Conservation (phyloP, 345 rosid genomes). For the Arabidopsis suecica region DNA sequence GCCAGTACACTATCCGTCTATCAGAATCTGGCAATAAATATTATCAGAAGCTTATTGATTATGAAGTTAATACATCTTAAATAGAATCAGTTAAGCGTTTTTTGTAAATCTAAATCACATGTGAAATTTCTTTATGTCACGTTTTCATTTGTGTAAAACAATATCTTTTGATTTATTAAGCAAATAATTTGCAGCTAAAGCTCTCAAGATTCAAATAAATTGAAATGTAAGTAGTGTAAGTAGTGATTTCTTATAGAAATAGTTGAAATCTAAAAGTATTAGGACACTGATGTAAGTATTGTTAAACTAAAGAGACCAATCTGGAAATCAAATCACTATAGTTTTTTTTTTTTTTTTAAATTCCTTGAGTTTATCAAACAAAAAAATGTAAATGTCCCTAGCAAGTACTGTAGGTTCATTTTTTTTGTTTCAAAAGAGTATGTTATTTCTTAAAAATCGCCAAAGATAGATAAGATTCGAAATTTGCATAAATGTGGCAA, state of each 20-base stretch:
- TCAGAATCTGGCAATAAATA: conserved; percentile 6
- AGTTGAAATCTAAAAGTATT: neutral
- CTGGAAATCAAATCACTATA: neutral
- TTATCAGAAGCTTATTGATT: conserved; percentile 9
- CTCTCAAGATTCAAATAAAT: neutral
- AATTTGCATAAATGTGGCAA: neutral
- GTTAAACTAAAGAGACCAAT: neutral
- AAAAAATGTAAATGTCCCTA: too few species aligned
- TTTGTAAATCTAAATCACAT: neutral
- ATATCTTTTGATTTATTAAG: neutral
- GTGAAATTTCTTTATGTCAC: neutral
- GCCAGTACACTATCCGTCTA: neutral
- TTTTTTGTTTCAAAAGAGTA: too few species aligned
- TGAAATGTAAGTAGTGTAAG: neutral
- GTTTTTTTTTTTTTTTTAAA: neutral
- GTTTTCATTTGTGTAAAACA: neutral
- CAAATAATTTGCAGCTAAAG: neutral
- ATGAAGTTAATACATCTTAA: neutral
- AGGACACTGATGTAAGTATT: neutral
- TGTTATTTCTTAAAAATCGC: too few species aligned
- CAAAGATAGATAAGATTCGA: neutral
- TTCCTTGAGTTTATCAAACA: neutral
- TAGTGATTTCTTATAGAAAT: neutral
- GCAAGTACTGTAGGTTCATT: too few species aligned
- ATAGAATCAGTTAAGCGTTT: conserved; percentile 5